Evolutionary conservation across 495 filamentous ascomycete genomes (phyloP).

Genomic region (Talaromyces proteolyticus): DNA sequence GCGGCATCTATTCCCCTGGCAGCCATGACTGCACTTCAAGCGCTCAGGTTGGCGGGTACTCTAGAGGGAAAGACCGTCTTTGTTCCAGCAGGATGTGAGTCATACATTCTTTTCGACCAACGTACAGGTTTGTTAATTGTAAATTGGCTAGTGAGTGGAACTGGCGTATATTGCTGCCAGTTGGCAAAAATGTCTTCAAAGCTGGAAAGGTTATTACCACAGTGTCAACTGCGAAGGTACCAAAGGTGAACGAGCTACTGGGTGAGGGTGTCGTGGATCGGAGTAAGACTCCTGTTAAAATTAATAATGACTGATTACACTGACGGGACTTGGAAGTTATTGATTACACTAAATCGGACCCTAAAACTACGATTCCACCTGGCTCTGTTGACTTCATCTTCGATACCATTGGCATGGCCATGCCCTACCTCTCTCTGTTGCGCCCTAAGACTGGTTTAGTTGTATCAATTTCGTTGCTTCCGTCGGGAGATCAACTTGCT

Average conservation of each 20-base stretch:
- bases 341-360: conserved; percentile 6
- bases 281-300: neutral
- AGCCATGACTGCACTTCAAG: conserved; percentile 2
- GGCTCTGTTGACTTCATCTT: conserved; percentile 8
- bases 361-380: conserved; percentile 2
- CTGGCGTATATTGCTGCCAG: conserved; percentile 4
- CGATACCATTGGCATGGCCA: conserved; percentile 3
- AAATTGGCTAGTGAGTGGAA: conserved; percentile 1
- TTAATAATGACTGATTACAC: neutral
- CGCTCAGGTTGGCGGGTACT: conserved; percentile 1
- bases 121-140: neutral
- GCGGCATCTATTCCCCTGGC: conserved; percentile 4
- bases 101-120: neutral
- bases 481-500: conserved; percentile 17
- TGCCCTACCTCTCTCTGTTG: conserved; percentile 12
- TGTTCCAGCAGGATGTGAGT: conserved; percentile 8
- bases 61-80: conserved; percentile 6
- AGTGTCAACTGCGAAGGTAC: conserved; percentile 3
- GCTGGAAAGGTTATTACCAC: conserved; percentile 7
- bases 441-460: conserved; percentile 31
- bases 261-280: conserved; percentile 4
- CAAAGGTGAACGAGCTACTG: conserved; percentile 2
- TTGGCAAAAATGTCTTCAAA: conserved; percentile 7
- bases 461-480: conserved; percentile 33
- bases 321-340: neutral